Evolutionary conservation across 2,329 filamentous ascomycete species (phyloP).

Genomic region (Aspergillus sp.): DNA sequence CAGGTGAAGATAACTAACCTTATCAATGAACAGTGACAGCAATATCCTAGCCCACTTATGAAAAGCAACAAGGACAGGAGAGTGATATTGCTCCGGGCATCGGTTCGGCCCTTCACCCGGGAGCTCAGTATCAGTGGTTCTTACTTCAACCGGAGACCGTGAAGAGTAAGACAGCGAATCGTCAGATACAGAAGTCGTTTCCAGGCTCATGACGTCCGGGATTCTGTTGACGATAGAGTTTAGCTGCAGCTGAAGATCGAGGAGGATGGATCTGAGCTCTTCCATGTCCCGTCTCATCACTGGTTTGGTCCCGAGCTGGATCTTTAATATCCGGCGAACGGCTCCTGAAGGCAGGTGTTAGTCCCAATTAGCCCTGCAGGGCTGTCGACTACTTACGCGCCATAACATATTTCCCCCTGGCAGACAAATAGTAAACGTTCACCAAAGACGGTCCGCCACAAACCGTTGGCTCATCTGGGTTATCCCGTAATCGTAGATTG

Average conservation of each 20-base stretch:
- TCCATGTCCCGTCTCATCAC: slow-evolving; percentile 40
- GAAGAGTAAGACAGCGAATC: slow-evolving; percentile 20
- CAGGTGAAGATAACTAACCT: slow-evolving; percentile 19
- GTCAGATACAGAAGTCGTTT: slow-evolving; percentile 13
- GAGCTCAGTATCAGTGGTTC: slow-evolving; percentile 22
- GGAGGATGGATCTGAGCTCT: slow-evolving; percentile 35
- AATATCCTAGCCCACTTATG: slow-evolving; percentile 43
- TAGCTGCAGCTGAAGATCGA: slow-evolving; percentile 36
- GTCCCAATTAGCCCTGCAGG: no score
- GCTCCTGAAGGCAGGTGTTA: no score
- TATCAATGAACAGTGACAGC: slow-evolving; percentile 40
- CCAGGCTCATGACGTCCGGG: slow-evolving; percentile 24
- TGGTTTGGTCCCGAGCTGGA: slow-evolving; percentile 39
- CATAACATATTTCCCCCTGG: slow-evolving; percentile 41
- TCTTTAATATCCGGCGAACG: slow-evolving; percentile 37
- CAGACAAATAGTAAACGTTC: slow-evolving; percentile 38
- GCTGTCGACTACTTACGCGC: slow-evolving; percentile 25
- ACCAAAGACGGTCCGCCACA: slow-evolving; percentile 36
- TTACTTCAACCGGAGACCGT: slow-evolving; percentile 20
- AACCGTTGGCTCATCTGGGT: slow-evolving; percentile 36
- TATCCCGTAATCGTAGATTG: slow-evolving; percentile 30
- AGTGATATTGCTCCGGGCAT: slow-evolving; percentile 39
- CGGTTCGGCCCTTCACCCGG: slow-evolving; percentile 30
- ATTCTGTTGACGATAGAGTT: slow-evolving; percentile 40
- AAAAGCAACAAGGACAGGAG: slow-evolving; percentile 36